phyloP scores from a whole-genome alignment of 371 early-diverging fungal species.

The Mortierella sp. region DNA sequence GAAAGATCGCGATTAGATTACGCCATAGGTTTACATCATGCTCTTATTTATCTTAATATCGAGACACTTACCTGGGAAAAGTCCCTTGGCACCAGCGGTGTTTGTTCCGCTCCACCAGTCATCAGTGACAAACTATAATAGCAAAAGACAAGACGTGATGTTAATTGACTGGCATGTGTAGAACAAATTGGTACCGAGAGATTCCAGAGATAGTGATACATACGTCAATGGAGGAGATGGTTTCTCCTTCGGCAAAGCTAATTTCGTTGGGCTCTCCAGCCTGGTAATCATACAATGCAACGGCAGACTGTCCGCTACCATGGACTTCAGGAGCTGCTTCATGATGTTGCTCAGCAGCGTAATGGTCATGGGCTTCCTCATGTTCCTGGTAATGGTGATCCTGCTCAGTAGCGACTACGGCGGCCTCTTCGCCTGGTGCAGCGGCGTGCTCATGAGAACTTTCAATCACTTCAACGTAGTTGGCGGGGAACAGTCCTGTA shows the following conservation, averaged over 20 bases:
- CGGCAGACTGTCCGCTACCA: conserved; percentile 63
- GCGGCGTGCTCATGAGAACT: conserved; percentile 38
- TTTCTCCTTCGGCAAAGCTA: conserved; percentile 81
- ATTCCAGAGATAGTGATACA: not conserved
- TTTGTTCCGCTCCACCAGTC: conserved; percentile 94
- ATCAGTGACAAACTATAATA: conserved; percentile 72
- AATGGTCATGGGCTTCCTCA: conserved; percentile 8
- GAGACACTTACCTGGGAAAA: conserved; percentile 80
- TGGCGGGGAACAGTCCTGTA: conserved; percentile 91
- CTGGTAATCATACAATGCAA: conserved; percentile 87
- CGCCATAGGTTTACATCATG: not conserved
- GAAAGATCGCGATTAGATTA: not conserved
- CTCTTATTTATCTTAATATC: too few relatives aligned
- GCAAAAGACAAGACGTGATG: not conserved
- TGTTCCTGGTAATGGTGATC: conserved; percentile 10
- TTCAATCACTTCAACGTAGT: conserved; percentile 81
- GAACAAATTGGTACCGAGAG: not conserved
- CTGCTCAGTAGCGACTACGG: not conserved
- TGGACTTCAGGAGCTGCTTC: conserved; percentile 28
- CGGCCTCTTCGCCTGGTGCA: not conserved
- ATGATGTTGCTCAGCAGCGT: conserved; percentile 23
- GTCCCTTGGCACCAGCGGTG: conserved; percentile 69
- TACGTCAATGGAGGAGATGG: conserved; percentile 81
- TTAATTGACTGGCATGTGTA: not conserved
- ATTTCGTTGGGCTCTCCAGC: conserved; percentile 93